Conservation (phyloP, 345 rosid genomes). For the Nasturtium officinale region DNA sequence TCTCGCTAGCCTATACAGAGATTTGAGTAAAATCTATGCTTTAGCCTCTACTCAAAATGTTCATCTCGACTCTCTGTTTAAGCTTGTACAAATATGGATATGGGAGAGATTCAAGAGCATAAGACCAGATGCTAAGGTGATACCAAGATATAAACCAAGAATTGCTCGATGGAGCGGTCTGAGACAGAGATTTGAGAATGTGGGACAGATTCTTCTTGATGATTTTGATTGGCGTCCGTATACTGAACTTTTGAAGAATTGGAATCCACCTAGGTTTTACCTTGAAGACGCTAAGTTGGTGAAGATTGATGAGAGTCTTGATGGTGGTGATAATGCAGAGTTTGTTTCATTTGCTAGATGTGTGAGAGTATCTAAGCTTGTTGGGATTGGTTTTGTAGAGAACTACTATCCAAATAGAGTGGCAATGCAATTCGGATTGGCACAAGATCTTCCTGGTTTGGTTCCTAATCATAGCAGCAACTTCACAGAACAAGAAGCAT, state of each 20-base stretch:
- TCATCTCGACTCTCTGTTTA: conserved; percentile 39
- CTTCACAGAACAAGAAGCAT: conserved; percentile 21
- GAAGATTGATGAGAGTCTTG: conserved; percentile 17
- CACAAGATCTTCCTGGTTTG: conserved; percentile 54
- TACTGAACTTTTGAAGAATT: conserved; percentile 17
- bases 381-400: conserved; percentile 48
- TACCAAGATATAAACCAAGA: conserved; percentile 41
- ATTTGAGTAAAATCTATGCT: conserved; percentile 28
- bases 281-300: conserved; percentile 30
- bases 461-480: conserved; percentile 9
- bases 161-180: conserved; percentile 43
- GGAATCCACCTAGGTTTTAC: conserved; percentile 44
- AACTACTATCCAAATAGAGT: conserved; percentile 60
- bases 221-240: conserved; percentile 58
- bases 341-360: conserved; percentile 44
- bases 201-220: conserved; percentile 34
- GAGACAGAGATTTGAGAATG: conserved; percentile 14
- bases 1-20: conserved; percentile 49
- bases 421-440: conserved; percentile 65
- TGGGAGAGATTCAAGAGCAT: conserved; percentile 54
- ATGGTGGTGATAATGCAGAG: conserved; percentile 36
- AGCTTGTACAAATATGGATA: conserved; percentile 51
- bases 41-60: neutral
- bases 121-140: conserved; percentile 35
- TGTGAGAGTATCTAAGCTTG: conserved; percentile 49